A percentile compares a stretch with the other conserved stretches of the same genome.
Evolutionary conservation across 2,329 filamentous ascomycete species (phyloP).

Genomic region (Talaromyces sp.): DNA sequence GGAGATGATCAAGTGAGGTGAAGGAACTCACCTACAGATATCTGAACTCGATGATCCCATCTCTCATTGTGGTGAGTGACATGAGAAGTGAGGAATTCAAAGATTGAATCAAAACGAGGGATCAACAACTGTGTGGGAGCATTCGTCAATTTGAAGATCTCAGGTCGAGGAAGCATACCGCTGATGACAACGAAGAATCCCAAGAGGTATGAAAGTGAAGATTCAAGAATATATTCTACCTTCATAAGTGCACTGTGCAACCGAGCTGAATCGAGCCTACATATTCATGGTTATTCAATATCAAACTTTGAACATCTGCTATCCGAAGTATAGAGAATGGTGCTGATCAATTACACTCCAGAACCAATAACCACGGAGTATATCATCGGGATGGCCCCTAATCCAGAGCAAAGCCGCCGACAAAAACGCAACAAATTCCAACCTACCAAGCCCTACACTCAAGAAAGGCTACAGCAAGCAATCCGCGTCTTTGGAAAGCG

Average conservation of each 20-base stretch:
- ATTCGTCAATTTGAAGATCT: background rate
- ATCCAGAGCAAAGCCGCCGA: background rate
- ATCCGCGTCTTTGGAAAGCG: conserved; percentile 8
- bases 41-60: background rate
- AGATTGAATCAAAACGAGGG: background rate
- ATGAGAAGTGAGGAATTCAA: background rate
- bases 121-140: background rate
- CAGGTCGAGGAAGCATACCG: background rate
- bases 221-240: background rate
- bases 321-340: background rate
- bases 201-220: background rate
- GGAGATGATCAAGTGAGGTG: background rate
- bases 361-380: background rate
- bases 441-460: conserved; percentile 8
- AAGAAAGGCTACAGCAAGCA: conserved; percentile 11
- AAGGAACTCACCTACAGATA: background rate
- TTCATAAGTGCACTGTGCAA: background rate
- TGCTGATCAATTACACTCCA: background rate
- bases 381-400: background rate
- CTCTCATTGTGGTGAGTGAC: background rate
- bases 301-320: background rate
- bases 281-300: background rate
- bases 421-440: background rate
- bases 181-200: background rate
- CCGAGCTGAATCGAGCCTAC: background rate